Evolutionary conservation across 805 yeast species (phyloP), one percentile per base, ranked within the genome.

Genomic region (Wickerhamiella cacticola): DNA sequence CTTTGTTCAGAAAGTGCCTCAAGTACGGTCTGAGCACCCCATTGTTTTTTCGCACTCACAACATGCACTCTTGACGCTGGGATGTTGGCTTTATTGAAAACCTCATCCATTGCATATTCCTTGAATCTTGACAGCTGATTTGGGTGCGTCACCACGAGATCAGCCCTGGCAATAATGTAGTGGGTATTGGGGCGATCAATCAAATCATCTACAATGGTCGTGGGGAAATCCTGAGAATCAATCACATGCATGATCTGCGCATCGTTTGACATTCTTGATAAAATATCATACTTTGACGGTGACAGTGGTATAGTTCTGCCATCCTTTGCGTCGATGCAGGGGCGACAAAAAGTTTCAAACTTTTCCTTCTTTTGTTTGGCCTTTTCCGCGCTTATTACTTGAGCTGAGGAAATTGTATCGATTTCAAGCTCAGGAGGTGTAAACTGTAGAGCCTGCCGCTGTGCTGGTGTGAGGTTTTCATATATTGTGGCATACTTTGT

Each of bases 201-300:
- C 56, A 22, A 67, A 56, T 7, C 75, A 62, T 2, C 57, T 53
- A 6, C 58, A 55, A 49, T 71, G 65, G 2, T 79, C 56, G 5
- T 79, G 1, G 96, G 95, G 58, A 84, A 83, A 54, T 84, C 94
- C 12, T 72, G 61, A 1, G 82, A 77, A 29, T 82, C 79, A 8
- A 80, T 66, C 1, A 82, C 76, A 57, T 81, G 79, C 2, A 80
- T 71, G 1, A 81, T 22, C 9, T 12, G 23, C 13, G 42, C 28
- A 23, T 39, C 21, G 4, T 22, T 21, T 19, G 42, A 21, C 3
- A 39, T 39, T 24, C 15, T 22, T 23, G 23, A 5, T 6, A 39
- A 8, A 15, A 22, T 54, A 19, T 60, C 55, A 58, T 19, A 19
- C 15, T 15, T 28, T 6, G 56, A 45, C 19, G 55, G 53, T 13